Base-by-base conservation (phyloP, 352 stramenopile genomes). In the Globisporangium viniferum region DNA sequence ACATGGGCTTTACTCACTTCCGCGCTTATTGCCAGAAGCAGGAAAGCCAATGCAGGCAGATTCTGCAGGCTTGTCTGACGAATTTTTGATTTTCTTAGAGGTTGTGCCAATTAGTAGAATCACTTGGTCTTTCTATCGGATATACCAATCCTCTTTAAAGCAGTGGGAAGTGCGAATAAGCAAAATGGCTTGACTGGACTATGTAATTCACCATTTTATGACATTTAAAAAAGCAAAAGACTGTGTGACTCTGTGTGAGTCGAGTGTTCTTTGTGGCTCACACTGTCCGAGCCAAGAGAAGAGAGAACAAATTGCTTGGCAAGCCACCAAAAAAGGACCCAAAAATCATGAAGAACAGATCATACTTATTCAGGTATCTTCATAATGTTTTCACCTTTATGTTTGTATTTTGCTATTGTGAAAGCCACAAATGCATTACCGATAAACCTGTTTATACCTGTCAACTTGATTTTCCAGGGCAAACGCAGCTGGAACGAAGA, bases 21-120 rank as follows among this genome's bases (percentile, higher is more conserved):
- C 29, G 54, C 54, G 54, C 54, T 60, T 60, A 22, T 60, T 60
- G 54, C 54, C 54, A 60, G 54, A 44, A 58, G 36, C n/a, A 58
- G 51, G 51, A 24, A 44, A 60, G n/a, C n/a, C n/a, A n/a, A n/a
- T n/a, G n/a, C n/a, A 31, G 3, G n/a, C n/a, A 27, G 24, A 22
- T 20, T 51, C 44, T 51, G 44, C n/a, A n/a, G 18, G 27, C 54
- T 60, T 60, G 54, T 60, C 54, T 60, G 54, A 41, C 31, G 8
- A 60, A 58, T 58, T 58, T 20, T 22, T 58, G 49, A 10, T 15
- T 44, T 51, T 20, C 9, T 24, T n/a, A n/a, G n/a, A n/a, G n/a
- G n/a, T n/a, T n/a, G n/a, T n/a, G n/a, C n/a, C n/a, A n/a, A n/a
- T n/a, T n/a, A n/a, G n/a, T n/a, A n/a, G n/a, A n/a, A n/a, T n/a